Evolutionary conservation across 1,139 yeast genomes (phyloP), one percentile per base, ranked within the genome.

Genomic region (Sugiyamaella xylanicola): DNA sequence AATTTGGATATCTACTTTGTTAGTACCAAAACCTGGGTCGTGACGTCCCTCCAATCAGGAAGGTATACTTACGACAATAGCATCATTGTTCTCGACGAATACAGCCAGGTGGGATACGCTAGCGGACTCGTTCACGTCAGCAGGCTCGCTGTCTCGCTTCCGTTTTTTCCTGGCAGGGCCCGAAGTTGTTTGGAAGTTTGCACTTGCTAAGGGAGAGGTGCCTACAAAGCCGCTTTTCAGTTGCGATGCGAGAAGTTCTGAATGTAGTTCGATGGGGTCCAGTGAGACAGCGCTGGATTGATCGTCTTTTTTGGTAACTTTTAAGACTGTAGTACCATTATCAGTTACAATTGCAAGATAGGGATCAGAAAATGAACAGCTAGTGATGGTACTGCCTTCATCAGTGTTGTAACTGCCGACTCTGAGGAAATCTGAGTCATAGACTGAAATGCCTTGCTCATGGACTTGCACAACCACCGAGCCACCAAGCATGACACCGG

Each of bases 401-500:
- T n/a, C 66, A 7, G 53, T 57, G 32, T 25, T 32, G 35, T 45
- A 45, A 29, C 11, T 40, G 27, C 49, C 54, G 5, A 73, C 58
- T 22, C 61, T 72, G 57, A 81, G 79, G 68, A 90, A 86, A 46
- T 80, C 80, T 52, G 83, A 75, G 64, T 86, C 88, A 67, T 84
- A 90, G 2, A 89, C 69, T 40, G 80, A 77, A 40, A 90, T 78
- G 57, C 83, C 85, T 47, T 81, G 79, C 0, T 87, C 82, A 0
- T 95, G 85, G 0, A 90, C 83, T 68, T 91, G 97, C 15, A 89
- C 79, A 48, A 89, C 82, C 59, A 82, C 77, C 59, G 83, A 80
- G 1, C 85, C 85, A 32, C 78, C 78, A 56, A 81, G 77, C 58
- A 86, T 72, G 55, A 82, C 83, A 42, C 83, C 87, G 65, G 88